Conservation (phyloP, 768 basidiomycete genomes). For the Daedalea quercina region DNA sequence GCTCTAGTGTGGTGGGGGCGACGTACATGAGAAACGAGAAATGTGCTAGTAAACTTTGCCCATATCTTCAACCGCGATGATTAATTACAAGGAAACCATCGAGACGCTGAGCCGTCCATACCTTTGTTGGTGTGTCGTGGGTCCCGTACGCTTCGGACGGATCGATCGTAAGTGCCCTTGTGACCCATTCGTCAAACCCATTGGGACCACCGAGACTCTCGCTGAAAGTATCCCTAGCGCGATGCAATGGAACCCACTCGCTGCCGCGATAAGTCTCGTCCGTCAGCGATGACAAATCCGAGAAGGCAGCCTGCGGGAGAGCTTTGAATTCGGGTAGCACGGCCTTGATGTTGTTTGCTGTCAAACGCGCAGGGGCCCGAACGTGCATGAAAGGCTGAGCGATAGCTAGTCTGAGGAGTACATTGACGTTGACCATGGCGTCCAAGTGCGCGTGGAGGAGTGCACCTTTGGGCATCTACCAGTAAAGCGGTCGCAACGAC, state of each 20-base stretch:
- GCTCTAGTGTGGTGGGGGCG: neutral
- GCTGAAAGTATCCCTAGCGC: constrained; percentile 49
- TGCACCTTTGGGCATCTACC: constrained; percentile 76
- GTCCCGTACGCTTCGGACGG: constrained; percentile 67
- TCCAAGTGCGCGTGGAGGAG: constrained; percentile 74
- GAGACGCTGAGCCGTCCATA: constrained; percentile 12
- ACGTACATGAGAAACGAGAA: constrained; percentile 40
- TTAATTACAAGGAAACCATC: neutral
- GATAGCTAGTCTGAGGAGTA: constrained; percentile 48
- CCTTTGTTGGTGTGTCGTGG: constrained; percentile 66
- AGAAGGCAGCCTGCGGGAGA: constrained; percentile 30
- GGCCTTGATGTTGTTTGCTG: constrained; percentile 31
- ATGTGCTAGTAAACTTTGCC: constrained; percentile 60
- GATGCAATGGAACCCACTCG: constrained; percentile 48
- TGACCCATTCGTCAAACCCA: constrained; percentile 66
- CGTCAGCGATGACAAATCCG: constrained; percentile 26
- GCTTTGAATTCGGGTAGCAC: constrained; percentile 49
- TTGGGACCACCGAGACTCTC: constrained; percentile 47
- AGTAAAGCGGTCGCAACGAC: neutral
- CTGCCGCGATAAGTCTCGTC: constrained; percentile 35
- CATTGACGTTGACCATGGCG: constrained; percentile 52
- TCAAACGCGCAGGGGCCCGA: constrained; percentile 34
- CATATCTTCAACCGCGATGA: constrained; percentile 53
- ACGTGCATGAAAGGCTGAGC: constrained; percentile 58
- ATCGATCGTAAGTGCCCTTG: constrained; percentile 55